These are phyloP conservation scores for Setaria viridis DNA, from an alignment of 202 grass and related monocot species.

Conservation along the genomic window DNA sequence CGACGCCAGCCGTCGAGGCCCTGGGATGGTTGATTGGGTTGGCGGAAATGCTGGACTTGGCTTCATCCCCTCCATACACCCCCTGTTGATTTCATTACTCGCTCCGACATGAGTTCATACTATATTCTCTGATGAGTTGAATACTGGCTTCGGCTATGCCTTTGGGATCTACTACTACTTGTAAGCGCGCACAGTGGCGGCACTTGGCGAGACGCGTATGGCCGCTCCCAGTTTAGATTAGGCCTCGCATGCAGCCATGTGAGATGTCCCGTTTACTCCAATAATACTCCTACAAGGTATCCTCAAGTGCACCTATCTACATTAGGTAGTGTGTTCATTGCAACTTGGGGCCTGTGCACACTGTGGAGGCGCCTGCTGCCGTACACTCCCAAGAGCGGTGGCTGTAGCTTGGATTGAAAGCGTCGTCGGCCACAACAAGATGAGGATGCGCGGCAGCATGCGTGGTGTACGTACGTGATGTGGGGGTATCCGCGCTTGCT, in stretches of 20 bases:
- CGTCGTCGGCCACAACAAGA: not conserved
- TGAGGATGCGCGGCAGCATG: not conserved
- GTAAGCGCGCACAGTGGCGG: not conserved
- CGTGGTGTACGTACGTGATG: too few species aligned
- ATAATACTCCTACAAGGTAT: not conserved
- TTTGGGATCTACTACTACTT: not conserved
- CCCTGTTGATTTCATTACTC: not conserved
- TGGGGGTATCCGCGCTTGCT: too few species aligned
- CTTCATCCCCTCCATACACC: slow-evolving; percentile 8
- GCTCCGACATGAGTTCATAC: not conserved
- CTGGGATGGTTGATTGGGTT: slow-evolving; percentile 9
- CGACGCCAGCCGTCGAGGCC: slow-evolving; percentile 20
- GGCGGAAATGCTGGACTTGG: slow-evolving; percentile 37
- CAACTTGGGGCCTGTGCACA: not conserved
- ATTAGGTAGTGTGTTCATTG: not conserved
- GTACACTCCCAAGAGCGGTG: not conserved
- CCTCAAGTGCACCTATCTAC: not conserved
- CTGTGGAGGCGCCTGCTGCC: not conserved
- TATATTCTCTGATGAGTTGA: too few species aligned
- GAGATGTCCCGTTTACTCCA: not conserved
- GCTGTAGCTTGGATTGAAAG: not conserved
- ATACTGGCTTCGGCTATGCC: not conserved
- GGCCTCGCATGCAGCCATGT: not conserved
- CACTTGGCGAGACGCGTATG: not conserved
- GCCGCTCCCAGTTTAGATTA: not conserved